A percentile compares a stretch with the other conserved stretches of the same genome.
Conservation (phyloP, 2,329 filamentous ascomycete genomes). For the Thelonectria rubi region DNA sequence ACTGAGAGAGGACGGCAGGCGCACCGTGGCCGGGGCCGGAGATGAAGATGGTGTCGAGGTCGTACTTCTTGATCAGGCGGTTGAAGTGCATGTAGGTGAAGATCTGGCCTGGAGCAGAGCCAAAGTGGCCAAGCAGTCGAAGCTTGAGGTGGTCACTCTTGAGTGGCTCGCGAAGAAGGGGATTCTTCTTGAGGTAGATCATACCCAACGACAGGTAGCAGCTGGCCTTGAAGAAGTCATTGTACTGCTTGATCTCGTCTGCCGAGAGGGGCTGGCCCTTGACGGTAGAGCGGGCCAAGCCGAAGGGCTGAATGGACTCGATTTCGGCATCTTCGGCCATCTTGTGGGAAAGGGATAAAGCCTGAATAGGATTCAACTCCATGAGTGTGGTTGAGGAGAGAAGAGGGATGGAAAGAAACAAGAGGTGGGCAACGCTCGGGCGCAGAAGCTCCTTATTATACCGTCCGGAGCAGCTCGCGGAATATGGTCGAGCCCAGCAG, state of each 20-base stretch:
- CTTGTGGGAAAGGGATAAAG: slow-evolving; percentile 21
- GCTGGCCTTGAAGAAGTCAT: slow-evolving; percentile 78
- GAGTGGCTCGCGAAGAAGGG: slow-evolving; percentile 74
- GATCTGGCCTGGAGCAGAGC: slow-evolving; percentile 80
- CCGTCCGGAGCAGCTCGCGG: slow-evolving; percentile 19
- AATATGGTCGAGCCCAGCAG: slow-evolving; percentile 23
- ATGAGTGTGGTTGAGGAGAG: slow-evolving; percentile 36
- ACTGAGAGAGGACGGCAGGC: slow-evolving; percentile 78
- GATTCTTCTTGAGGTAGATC: slow-evolving; percentile 81
- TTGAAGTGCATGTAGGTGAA: slow-evolving; percentile 88
- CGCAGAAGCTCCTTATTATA: slow-evolving; percentile 36
- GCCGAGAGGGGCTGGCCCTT: slow-evolving; percentile 67
- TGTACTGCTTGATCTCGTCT: slow-evolving; percentile 74
- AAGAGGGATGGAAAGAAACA: slow-evolving; percentile 19
- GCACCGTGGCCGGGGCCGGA: slow-evolving; percentile 83
- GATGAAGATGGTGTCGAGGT: slow-evolving; percentile 76
- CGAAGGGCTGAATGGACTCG: slow-evolving; percentile 70
- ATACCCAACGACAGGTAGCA: slow-evolving; percentile 81
- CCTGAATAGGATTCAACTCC: slow-evolving; percentile 33
- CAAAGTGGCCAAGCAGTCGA: slow-evolving; percentile 80
- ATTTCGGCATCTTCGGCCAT: slow-evolving; percentile 50
- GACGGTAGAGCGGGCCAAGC: slow-evolving; percentile 71
- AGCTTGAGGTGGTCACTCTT: slow-evolving; percentile 76
- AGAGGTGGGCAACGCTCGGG: slow-evolving; percentile 15
- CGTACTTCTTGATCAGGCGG: slow-evolving; percentile 81